Evolutionary conservation across 768 basidiomycete species (phyloP), one percentile per base, ranked within the genome.

Genomic region (Harrya chromipes): DNA sequence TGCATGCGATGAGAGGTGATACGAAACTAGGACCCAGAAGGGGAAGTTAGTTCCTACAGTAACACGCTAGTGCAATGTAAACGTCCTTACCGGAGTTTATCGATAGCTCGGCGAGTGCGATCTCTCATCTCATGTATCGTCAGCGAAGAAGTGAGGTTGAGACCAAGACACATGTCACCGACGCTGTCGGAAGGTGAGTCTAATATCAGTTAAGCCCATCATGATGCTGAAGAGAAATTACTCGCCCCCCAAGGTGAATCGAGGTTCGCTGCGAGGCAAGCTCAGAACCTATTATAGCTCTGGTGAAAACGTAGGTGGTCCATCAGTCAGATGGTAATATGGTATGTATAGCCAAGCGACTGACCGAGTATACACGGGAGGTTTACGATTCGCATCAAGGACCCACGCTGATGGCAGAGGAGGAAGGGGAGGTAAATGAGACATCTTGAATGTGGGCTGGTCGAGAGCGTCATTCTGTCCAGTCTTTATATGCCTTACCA

Each of bases 11-110:
- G 42, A 58, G 42, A 10, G 59, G 59, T 40, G 47, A 60, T 12
- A 60, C 52, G 31, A 58, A 60, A 19, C 56, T 60, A 23, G 5
- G 23, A 29, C 4, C 20, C 4, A 12, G 1, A 14, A 31, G 13
- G 31, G 4, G 12, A 14, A 4, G 3, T 6, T 14, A 31, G 4
- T 14, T 12, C 31, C 2, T 27, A 27, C 27, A 31, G 6, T n/a
- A n/a, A n/a, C n/a, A 6, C 12, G 31, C 13, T 31, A 2, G 31
- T 6, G 14, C 14, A 33, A 4, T 9, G 14, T 33, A 6, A 33
- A 33, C 14, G 6, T 11, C 16, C 43, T 49, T 37, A 61, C 59
- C 59, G 52, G 29, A 61, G 59, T 46, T 58, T 61, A 24, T 61
- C 40, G 21, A 60, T 42, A 4, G 59, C 59, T 20, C 4, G 16